A percentile compares a stretch with the other conserved stretches of the same genome.
These are phyloP conservation scores for Colletotrichum graminicola DNA, from an alignment of 2,329 filamentous ascomycete genomes.

Conservation along the genomic window DNA sequence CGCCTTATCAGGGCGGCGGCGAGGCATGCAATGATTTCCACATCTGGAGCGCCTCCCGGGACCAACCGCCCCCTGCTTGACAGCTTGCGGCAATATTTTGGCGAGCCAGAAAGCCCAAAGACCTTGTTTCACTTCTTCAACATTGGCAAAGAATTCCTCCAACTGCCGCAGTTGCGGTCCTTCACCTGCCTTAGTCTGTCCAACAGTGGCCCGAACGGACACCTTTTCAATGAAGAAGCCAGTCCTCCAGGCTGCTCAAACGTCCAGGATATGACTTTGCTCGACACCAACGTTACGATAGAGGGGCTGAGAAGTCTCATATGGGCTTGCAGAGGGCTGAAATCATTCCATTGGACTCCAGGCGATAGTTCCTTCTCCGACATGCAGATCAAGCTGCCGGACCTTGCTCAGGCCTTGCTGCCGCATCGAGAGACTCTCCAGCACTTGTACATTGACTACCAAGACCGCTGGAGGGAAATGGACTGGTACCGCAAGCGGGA, in stretches of 20 bases:
- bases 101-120: conserved; percentile 17
- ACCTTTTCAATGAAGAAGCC: conserved; percentile 12
- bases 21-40: background rate
- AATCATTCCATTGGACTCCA: conserved; percentile 13
- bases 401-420: background rate
- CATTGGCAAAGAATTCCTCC: conserved; percentile 16
- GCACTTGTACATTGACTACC: conserved; percentile 9
- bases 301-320: conserved; percentile 8
- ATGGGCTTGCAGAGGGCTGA: background rate
- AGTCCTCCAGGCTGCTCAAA: conserved; percentile 11
- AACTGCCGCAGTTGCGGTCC: background rate
- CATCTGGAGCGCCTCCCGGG: background rate
- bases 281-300: conserved; percentile 7
- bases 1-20: conserved; percentile 16
- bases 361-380: conserved; percentile 14
- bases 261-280: conserved; percentile 7
- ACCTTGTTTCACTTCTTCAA: conserved; percentile 25
- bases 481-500: conserved; percentile 1
- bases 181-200: conserved; percentile 6
- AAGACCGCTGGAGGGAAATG: background rate
- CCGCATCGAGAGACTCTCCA: background rate
- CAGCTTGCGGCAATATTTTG: conserved; percentile 2
- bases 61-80: background rate
- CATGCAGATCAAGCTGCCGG: conserved; percentile 15
- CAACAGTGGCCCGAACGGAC: conserved; percentile 19